Evolutionary conservation across 2,329 filamentous ascomycete species (phyloP), one percentile per base, ranked within the genome.

Genomic region (Pestalotiopsis sp.): DNA sequence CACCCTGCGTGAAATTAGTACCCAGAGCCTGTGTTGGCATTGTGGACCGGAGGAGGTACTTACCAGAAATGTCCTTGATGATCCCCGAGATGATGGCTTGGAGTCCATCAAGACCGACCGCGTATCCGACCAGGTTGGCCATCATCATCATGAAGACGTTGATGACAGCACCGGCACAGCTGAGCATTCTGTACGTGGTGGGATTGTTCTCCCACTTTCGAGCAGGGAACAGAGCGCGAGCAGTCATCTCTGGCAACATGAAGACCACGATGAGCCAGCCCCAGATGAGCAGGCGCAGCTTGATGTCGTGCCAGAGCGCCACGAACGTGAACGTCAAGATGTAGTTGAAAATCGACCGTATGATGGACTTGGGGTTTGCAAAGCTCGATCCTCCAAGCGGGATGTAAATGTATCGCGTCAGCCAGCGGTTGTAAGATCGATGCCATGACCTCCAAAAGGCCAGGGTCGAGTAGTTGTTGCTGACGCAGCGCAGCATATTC

Each of bases 381-480:
- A 87, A 86, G 38, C 82, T 84, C 2, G 86, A 83, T 6, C 96
- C 95, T 49, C 96, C 96, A 0, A 99, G 86, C 0, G 96, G 96
- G 3, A 98, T 87, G 80, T 97, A 99, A 71, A 99, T 90, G 82
- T 99, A 99, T 27, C 96, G 91, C 64, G 98, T 87, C 68, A 96
- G 88, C 94, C 95, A 99, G 73, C 94, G 92, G 82, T 98, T 98
- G 85, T 93, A 98, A 72, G 90, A 94, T 66, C 95, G 91, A 81
- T 99, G 96, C 97, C 97, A 99, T 39, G 90, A 91, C 71, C 96
- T 93, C 96, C 96, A 99, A 83, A 99, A 99, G 23, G 91, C 91
- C 56, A 95, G 87, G 0, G 94, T 92, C 72, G 92, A 95, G 83
- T 95, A 98, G 80, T 98, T 98, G 83, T 99, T 90, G 77, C 91